Evolutionary conservation across 2,329 filamentous ascomycete species (phyloP), one percentile per base, ranked within the genome.

Genomic region (Cercospora brassicicola): DNA sequence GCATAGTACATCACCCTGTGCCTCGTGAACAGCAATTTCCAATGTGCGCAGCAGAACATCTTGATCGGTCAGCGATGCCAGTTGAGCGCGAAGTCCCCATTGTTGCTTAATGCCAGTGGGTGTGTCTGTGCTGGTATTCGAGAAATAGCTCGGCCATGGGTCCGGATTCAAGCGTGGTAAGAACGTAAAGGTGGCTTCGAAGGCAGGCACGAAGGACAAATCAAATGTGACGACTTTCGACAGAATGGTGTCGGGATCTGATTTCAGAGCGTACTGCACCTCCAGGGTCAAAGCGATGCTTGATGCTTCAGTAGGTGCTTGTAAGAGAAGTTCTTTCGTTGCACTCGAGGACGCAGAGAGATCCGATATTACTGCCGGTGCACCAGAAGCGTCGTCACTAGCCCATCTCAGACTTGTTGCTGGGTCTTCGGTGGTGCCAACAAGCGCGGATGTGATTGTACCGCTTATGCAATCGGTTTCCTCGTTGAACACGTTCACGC

Each of bases 141-240:
- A 85, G 79, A 98, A 99, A 74, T 96, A 89, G 77, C 90, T 93
- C 0, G 95, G 94, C 94, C 95, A 99, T 2, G 88, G 84, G 59
- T 91, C 89, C 0, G 86, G 79, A 78, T 97, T 91, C 3, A 97
- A 83, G 9, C 91, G 87, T 10, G 95, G 93, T 11, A 90, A 85
- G 69, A 98, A 88, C 70, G 96, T 92, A 78, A 96, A 97, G 75
- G 91, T 95, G 15, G 93, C 92, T 80, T 97, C 93, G 74, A 99
- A 98, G 0, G 94, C 93, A 60, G 89, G 90, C 64, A 92, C 88
- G 65, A 97, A 86, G 42, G 88, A 86, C 4, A 98, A 79, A 63
- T 90, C 89, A 45, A 91, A 85, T 0, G 88, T 84, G 23, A 90
- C 81, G 2, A 86, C 87, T 78, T 96, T 94, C 42, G 89, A 88